phyloP scores from a whole-genome alignment of 805 yeast species.

The Blastobotrys robertii region DNA sequence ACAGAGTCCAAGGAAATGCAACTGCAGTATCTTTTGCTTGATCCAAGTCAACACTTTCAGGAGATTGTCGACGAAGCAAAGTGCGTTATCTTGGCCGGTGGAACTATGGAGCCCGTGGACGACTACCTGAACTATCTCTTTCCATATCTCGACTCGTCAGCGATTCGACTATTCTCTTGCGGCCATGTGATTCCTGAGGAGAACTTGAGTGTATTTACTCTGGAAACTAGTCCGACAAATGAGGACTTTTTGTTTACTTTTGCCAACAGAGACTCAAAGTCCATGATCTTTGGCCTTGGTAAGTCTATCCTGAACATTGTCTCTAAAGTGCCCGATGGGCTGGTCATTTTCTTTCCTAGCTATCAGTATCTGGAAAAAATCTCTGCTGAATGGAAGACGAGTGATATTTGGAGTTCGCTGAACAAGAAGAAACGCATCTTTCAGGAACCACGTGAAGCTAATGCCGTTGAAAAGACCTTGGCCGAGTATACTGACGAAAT shows the following conservation, averaged over 20 bases:
- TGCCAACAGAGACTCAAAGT: constrained; percentile 42
- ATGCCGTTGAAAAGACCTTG: constrained; percentile 39
- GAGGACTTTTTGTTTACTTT: constrained; percentile 55
- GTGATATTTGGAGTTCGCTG: constrained; percentile 20
- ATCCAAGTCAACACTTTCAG: constrained; percentile 63
- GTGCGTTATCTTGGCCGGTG: constrained; percentile 81
- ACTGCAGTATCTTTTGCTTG: constrained; percentile 64
- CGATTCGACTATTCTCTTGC: constrained; percentile 54
- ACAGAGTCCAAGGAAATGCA: constrained; percentile 20
- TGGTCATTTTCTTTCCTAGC: constrained; percentile 79
- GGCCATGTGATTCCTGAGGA: constrained; percentile 73
- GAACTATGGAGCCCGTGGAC: constrained; percentile 85
- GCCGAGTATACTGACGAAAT: constrained; percentile 41
- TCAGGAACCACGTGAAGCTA: constrained; percentile 41
- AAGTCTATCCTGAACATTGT: constrained; percentile 35
- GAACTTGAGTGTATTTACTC: constrained; percentile 53
- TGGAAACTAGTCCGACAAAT: constrained; percentile 26
- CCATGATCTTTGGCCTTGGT: constrained; percentile 45
- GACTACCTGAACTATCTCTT: constrained; percentile 61
- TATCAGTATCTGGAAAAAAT: constrained; percentile 58
- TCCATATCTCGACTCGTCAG: constrained; percentile 38
- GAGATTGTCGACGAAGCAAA: constrained; percentile 54
- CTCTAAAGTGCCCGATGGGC: constrained; percentile 53
- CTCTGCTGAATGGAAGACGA: constrained; percentile 41
- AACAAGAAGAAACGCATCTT: constrained; percentile 32